Evolutionary conservation across 257 asterid species (phyloP), one percentile per base, ranked within the genome.

Genomic region (Ballota nigra): DNA sequence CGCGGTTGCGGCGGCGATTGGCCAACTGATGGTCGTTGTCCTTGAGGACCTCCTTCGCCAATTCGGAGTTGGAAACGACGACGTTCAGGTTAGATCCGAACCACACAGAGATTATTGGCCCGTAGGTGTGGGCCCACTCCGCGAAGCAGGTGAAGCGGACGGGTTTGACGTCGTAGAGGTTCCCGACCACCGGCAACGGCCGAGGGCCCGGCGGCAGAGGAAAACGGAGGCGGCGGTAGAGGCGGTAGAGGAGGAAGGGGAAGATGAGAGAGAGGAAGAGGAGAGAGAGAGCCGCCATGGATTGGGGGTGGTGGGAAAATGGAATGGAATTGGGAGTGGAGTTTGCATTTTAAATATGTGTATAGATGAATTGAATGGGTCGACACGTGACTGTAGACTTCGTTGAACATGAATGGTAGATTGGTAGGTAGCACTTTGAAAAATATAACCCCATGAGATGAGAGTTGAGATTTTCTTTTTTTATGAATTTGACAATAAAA

Each of bases 1-100:
- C 83, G 18, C 97, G 77, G 59, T 76, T 83, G 58, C 97, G 80
- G 31, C 87, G 92, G 72, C 96, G 82, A 40, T 91, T 92, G 16
- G 97, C 90, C 40, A 91, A 82, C 70, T 87, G 97, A 33, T 89
- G 95, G 53, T 91, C 97, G 60, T 91, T 83, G 74, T 91, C 97
- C 72, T 88, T 91, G 29, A 91, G 69, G 5, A 91, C 96, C 66
- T 88, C 87, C 49, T 70, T 87, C 0, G 97, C 97, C 43, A 91
- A 66, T 24, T 88, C 89, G 1, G 95, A 22, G 70, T 19, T 88
- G 2, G 87, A 79, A 41, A 90, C 93, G 43, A 90, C 40, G 23
- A 88, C 92, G 68, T 88, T 88, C 0, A 90, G 77, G 0, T 87
- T 85, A 33, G 97, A 81, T 0, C 97, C 97, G 49, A 88, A 79